Evolutionary conservation across 805 yeast species (phyloP), one percentile per base, ranked within the genome.

Genomic region (Saccharomycopsis sp.): DNA sequence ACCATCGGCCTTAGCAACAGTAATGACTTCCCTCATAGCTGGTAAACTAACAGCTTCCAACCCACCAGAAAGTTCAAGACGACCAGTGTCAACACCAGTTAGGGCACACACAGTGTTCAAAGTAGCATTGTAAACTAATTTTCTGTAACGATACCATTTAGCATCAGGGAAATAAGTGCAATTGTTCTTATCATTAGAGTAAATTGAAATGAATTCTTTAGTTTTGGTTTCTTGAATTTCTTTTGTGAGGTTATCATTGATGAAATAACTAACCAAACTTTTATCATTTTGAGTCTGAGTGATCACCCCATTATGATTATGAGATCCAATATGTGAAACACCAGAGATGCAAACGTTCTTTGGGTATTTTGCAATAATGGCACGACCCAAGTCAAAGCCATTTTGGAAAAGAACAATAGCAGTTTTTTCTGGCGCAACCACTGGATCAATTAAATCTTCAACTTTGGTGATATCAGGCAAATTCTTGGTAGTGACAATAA

Each of bases 1-100:
- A 1, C 85, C 85, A 48, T 80, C 88, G 8, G 83, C 74, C 41
- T 71, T 72, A 11, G 94, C 93, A 48, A 82, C 71, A 3, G 67
- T 69, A 17, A 72, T 58, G 16, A 84, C 67, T 59, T 83, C 93
- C 24, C 65, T 59, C 86, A 81, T 81, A 0, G 84, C 81, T 3
- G 85, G 85, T 28, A 60, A 49, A 5, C 70, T 56, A 13, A 75
- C 50, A 0, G 59, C 41, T 13, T 66, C 63, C 22, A 64, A 54
- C 13, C 69, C 67, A 3, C 75, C 77, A 22, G 68, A 57, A 27
- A 65, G 58, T 45, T 59, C 66, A 28, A 75, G 53, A 40, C 82
- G 67, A 16, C 80, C 81, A n/a, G 71, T 68, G 52, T 79, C 85
- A 7, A 77, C 59, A 14, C 72, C 71, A 2, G 81, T 72, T 40